Base-by-base conservation (phyloP, 257 asterid species). In the Henckelia pumila region DNA sequence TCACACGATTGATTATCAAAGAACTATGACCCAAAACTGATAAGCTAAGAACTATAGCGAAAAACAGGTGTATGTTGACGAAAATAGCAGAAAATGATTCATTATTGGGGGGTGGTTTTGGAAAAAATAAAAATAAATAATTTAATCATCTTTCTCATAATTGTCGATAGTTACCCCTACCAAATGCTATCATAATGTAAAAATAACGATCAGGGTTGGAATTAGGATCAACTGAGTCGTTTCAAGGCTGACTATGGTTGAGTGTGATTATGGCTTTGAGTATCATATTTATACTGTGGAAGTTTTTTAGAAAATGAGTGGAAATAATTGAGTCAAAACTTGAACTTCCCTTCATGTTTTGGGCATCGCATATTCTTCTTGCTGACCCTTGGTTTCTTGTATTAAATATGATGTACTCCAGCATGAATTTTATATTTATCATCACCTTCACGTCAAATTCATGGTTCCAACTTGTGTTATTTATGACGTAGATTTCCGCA, bases 401-500 rank as follows among this genome's bases (percentile, higher is more conserved):
- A 56, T 57, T 23, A 6, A 28, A 61, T 64, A 20, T 26, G 50
- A 24, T 23, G 8, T 23, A 33, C 59, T 62, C 29, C 71, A 61
- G 4, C 59, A 25, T 32, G 67, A 47, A 14, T 11, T 11, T 28
- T 35, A 16, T 66, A 50, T 52, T 30, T 19, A 21, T 50, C 28
- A 44, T 47, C 33, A 50, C 49, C 29, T 32, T 50, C 59, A 28
- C 69, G 49, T 44, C 61, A 17, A 56, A 26, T 24, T 14, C 13
- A 29, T 20, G 1, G 7, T 67, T 52, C 74, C 50, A 66, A 13
- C 29, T 21, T 63, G 20, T 33, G 37, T 70, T 25, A 28, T 59
- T 66, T 53, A 21, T 56, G 71, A 20, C 56, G 67, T 77, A 90
- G 97, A 76, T 90, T 69, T 61, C 80, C 63, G 70, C 76, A 71